Evolutionary conservation across 495 filamentous ascomycete species (phyloP).

Genomic region (Podospora anserina): DNA sequence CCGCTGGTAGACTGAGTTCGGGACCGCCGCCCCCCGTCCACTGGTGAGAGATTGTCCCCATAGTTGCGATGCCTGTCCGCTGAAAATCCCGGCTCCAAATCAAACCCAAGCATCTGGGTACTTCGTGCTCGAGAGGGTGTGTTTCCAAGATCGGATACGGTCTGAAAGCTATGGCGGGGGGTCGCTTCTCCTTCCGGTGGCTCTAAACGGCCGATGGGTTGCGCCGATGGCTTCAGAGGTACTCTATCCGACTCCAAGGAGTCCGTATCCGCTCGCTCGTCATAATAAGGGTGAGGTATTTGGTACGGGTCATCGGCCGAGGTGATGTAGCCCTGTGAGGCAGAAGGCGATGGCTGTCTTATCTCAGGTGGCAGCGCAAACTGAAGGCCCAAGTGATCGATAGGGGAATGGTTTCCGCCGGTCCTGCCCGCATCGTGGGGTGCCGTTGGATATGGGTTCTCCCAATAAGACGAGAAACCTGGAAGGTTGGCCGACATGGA

Average conservation of each 20-base stretch:
- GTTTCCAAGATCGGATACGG: slow-evolving; percentile 48
- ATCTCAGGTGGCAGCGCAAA: slow-evolving; percentile 50
- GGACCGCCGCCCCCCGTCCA: slow-evolving; percentile 51
- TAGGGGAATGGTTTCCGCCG: slow-evolving; percentile 39
- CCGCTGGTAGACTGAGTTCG: slow-evolving; percentile 55
- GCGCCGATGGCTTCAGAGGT: slow-evolving; percentile 58
- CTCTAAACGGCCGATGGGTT: slow-evolving; percentile 62
- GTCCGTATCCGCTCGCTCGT: slow-evolving; percentile 51
- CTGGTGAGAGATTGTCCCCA: slow-evolving; percentile 47
- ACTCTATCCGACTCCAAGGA: slow-evolving; percentile 69
- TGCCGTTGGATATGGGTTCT: slow-evolving; percentile 32
- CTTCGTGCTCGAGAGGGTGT: slow-evolving; percentile 40
- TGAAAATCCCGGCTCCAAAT: slow-evolving; percentile 50
- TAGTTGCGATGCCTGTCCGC: slow-evolving; percentile 45
- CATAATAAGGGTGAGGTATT: slow-evolving; percentile 47
- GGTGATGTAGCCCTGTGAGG: slow-evolving; percentile 29
- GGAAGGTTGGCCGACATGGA: slow-evolving; percentile 42
- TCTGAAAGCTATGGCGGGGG: slow-evolving; percentile 63
- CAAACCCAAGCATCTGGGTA: slow-evolving; percentile 46
- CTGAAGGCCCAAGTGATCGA: slow-evolving; percentile 47
- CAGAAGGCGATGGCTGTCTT: slow-evolving; percentile 20
- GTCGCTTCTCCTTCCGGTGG: slow-evolving; percentile 52
- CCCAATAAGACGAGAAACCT: slow-evolving; percentile 49
- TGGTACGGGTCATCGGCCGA: slow-evolving; percentile 37
- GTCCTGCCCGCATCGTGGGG: slow-evolving; percentile 27